Evolutionary conservation across 352 stramenopile species (phyloP), one percentile per base, ranked within the genome.

Genomic region (Phytophthora kernoviae): DNA sequence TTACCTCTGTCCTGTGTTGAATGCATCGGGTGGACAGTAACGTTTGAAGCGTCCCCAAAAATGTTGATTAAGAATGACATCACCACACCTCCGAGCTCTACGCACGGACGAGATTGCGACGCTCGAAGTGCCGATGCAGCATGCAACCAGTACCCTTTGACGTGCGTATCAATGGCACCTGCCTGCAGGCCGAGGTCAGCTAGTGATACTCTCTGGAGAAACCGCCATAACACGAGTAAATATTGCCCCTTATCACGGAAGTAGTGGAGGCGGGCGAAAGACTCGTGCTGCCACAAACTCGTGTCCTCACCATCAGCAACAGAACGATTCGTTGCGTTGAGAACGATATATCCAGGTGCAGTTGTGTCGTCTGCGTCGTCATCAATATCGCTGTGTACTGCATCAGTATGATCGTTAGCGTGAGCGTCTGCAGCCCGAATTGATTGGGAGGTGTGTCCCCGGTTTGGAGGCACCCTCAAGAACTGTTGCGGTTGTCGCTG

Each of bases 11-110:
- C 6, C 24, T 6, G 24, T 30, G 24, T 7, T 30, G 24, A 30
- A 30, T 30, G 24, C 24, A 30, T 30, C 24, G 24, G 6, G 24
- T 42, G n/a, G 15, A 24, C 39, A 26, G 18, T 24, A 24, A 15
- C 17, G 15, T 26, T 18, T 2, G 41, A 15, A 12, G 9, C 2
- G 20, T 5, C 5, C 27, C 33, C 18, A 30, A 61, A 56, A 11
- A 62, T n/a, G n/a, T 11, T n/a, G 20, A 6, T 30, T 34, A 58
- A n/a, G 9, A 66, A 66, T 27, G 49, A 62, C 12, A 10, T 40
- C 26, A 46, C 36, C 12, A 47, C 22, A 27, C 22, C 1, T 44
- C 54, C 14, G 4, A 66, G 15, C 36, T 58, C 15, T 11, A 12
- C 14, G 6, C 24, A 41, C 34, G 34, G 41, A 44, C 45, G 27